Evolutionary conservation across 805 yeast species (phyloP).

Genomic region (Kodamaea kaohsiungensis): DNA sequence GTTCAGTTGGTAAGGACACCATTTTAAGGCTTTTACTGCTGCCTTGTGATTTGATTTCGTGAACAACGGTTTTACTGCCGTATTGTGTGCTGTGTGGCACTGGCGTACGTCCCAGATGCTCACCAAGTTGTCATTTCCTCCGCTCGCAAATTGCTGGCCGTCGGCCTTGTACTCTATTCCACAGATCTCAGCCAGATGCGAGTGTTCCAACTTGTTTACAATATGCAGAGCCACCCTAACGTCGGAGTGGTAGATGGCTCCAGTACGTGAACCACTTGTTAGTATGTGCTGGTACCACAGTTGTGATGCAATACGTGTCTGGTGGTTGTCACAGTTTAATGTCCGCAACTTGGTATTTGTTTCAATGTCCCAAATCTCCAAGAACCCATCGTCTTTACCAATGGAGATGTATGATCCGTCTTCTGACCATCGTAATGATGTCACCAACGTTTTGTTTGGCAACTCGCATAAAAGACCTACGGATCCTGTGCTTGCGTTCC

Average conservation of each 20-base stretch:
- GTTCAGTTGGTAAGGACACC: constrained; percentile 88
- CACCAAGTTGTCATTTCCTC: constrained; percentile 93
- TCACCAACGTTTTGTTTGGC: constrained; percentile 48
- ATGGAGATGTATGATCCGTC: constrained; percentile 86
- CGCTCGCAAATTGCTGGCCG: constrained; percentile 84
- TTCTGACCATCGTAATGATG: constrained; percentile 86
- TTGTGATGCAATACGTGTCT: constrained; percentile 76
- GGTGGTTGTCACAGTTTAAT: constrained; percentile 63
- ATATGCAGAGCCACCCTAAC: constrained; percentile 83
- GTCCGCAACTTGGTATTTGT: constrained; percentile 72
- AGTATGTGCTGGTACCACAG: constrained; percentile 82
- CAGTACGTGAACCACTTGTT: constrained; percentile 86
- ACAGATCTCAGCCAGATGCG: constrained; percentile 87
- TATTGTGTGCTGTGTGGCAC: constrained; percentile 18
- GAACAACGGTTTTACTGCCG: constrained; percentile 56
- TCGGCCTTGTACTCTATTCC: constrained; percentile 85
- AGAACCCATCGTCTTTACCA: constrained; percentile 78
- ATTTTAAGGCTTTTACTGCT: constrained; percentile 91
- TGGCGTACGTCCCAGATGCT: constrained; percentile 88
- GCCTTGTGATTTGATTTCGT: constrained; percentile 82
- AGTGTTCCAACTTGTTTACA: constrained; percentile 48
- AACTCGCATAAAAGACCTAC: constrained; percentile 68
- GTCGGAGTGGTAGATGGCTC: constrained; percentile 84
- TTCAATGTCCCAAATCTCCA: constrained; percentile 94
- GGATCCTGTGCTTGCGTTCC: constrained; percentile 86